A percentile compares a stretch with the other conserved stretches of the same genome.
Conservation (phyloP, 2,329 filamentous ascomycete species). For the Ophiocordyceps polyrhachis-furcata region DNA sequence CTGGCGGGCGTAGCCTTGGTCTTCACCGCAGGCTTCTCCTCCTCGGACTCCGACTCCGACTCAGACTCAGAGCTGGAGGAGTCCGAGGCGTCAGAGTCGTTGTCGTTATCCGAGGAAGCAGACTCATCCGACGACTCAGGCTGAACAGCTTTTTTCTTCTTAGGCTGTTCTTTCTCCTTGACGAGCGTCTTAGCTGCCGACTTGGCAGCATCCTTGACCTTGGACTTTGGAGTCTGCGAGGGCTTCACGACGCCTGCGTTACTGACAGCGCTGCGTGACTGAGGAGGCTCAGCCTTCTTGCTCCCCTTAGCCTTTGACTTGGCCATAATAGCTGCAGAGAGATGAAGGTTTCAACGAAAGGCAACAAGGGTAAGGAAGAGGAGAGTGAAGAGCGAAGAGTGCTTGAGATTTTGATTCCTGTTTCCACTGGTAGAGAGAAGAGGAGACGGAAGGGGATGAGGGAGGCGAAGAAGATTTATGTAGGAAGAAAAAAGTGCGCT, state of each 20-base stretch:
- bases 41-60: constrained; percentile 10
- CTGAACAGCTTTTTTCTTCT: constrained; percentile 26
- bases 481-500: not conserved
- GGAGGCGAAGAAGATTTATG: not conserved
- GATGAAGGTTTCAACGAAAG: constrained; percentile 4
- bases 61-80: constrained; percentile 10
- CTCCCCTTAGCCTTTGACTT: constrained; percentile 42
- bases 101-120: constrained; percentile 17
- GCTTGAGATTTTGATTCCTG: not conserved
- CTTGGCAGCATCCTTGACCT: constrained; percentile 45
- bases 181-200: constrained; percentile 30
- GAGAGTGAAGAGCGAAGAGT: not conserved
- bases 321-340: constrained; percentile 30
- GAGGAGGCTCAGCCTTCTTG: constrained; percentile 34
- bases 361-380: not conserved
- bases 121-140: constrained; percentile 19
- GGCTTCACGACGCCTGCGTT: constrained; percentile 49
- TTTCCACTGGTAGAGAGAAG: not conserved
- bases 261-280: constrained; percentile 36
- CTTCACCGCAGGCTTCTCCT: constrained; percentile 2
- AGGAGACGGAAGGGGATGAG: not conserved
- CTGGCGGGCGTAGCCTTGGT: not conserved
- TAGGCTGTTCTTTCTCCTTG: constrained; percentile 26
- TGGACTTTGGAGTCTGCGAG: constrained; percentile 44
- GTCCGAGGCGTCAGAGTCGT: constrained; percentile 3